Evolutionary conservation across 1,139 yeast genomes (phyloP).

Genomic region (Kodamaea alishanica): DNA sequence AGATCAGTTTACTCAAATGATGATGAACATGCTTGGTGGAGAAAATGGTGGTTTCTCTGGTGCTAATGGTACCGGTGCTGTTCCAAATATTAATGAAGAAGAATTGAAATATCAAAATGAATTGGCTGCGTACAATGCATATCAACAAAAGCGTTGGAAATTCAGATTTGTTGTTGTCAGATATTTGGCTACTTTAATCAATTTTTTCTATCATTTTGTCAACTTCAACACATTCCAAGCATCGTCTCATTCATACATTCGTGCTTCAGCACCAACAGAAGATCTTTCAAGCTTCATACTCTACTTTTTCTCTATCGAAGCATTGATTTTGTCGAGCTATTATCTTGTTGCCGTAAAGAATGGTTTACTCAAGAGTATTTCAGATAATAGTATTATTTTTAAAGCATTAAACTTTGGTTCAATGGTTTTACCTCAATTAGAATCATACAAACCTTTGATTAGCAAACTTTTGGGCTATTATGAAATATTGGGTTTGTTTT

Average conservation of each 20-base stretch:
- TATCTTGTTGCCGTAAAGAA: conserved; percentile 28
- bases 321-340: conserved; percentile 33
- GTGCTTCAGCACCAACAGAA: conserved; percentile 18
- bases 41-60: conserved; percentile 11
- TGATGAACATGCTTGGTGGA: conserved; percentile 22
- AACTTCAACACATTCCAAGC: conserved; percentile 25
- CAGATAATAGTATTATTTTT: conserved; percentile 27
- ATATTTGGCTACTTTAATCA: conserved; percentile 22
- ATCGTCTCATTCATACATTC: conserved; percentile 28
- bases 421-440: conserved; percentile 36
- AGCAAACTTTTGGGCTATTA: conserved; percentile 33
- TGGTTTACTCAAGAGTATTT: conserved; percentile 23
- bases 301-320: conserved; percentile 33
- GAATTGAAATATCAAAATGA: conserved; percentile 29
- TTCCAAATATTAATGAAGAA: conserved; percentile 14
- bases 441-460: conserved; percentile 27
- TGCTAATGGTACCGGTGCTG: conserved; percentile 5
- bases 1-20: conserved; percentile 34
- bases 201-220: conserved; percentile 36
- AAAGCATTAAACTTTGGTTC: conserved; percentile 33
- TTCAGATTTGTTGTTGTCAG: conserved; percentile 33
- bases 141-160: conserved; percentile 33
- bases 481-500: conserved; percentile 35
- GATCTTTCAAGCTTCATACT: conserved; percentile 24
- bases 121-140: conserved; percentile 28